Evolutionary conservation across 192 early-diverging fungal genomes (phyloP).

Genomic region (Chytriomyces confervae): DNA sequence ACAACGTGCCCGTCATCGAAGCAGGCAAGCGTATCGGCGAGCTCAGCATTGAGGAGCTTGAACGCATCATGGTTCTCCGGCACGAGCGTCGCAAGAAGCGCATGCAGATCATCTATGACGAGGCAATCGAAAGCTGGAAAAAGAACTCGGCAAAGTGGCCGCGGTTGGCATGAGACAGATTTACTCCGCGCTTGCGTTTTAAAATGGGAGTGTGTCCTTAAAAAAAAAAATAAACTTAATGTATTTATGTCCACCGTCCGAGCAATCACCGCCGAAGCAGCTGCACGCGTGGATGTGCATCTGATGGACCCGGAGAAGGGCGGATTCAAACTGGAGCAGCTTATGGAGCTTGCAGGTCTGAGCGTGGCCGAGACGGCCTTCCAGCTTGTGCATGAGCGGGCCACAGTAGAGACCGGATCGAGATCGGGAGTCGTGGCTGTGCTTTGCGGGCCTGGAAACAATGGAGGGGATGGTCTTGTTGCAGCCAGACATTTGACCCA

Average conservation of each 20-base stretch:
- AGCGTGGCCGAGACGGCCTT: slow-evolving; percentile 87
- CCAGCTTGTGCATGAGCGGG: slow-evolving; percentile 62
- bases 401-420: slow-evolving; percentile 33
- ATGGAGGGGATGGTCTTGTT: slow-evolving; percentile 96
- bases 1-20: too few species aligned
- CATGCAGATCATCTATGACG: too few species aligned
- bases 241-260: neutral
- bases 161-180: too few species aligned
- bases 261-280: slow-evolving; percentile 25
- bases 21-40: too few species aligned
- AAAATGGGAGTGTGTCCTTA: too few species aligned
- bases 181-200: too few species aligned
- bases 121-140: too few species aligned
- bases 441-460: slow-evolving; percentile 84
- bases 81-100: too few species aligned
- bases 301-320: slow-evolving; percentile 78
- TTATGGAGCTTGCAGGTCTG: slow-evolving; percentile 81
- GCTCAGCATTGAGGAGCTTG: too few species aligned
- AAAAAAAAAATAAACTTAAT: too few species aligned
- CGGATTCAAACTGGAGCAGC: slow-evolving; percentile 90
- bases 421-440: neutral
- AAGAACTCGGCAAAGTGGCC: too few species aligned
- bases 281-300: slow-evolving; percentile 79
- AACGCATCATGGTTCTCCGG: too few species aligned
- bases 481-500: slow-evolving; percentile 88